Percentiles rank a stretch among this genome's conserved stretches.
phyloP scores from a whole-genome alignment of 805 yeast species.

The Myxozyma neotropica region DNA sequence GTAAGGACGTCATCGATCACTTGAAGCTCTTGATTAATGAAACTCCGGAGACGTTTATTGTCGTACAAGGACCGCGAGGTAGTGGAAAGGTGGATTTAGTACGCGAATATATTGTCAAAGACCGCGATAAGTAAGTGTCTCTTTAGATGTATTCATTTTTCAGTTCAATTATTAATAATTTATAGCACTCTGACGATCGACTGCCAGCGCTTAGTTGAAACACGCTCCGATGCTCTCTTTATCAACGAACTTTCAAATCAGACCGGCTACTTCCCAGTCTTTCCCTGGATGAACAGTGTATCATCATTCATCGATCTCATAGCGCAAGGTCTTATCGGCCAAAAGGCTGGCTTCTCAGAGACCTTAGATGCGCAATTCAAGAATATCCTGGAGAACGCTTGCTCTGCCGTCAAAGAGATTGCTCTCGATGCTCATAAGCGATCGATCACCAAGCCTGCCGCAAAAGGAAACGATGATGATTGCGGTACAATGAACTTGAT shows the following conservation, averaged over 20 bases:
- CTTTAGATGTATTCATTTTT: neutral
- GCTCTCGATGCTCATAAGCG: conserved; percentile 39
- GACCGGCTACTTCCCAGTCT: conserved; percentile 89
- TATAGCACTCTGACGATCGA: conserved; percentile 55
- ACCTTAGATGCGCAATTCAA: conserved; percentile 78
- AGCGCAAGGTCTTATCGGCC: conserved; percentile 90
- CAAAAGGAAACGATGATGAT: neutral
- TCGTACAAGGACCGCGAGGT: conserved; percentile 91
- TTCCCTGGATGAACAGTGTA: conserved; percentile 85
- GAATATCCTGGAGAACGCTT: conserved; percentile 71
- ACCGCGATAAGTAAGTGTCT: conserved; percentile 46
- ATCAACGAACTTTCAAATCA: conserved; percentile 70
- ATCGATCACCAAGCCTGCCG: neutral
- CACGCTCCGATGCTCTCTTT: conserved; percentile 72
- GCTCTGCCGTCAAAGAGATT: conserved; percentile 72
- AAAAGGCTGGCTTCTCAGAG: conserved; percentile 86
- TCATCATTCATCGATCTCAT: conserved; percentile 80
- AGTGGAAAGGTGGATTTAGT: conserved; percentile 89
- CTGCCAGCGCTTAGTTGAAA: conserved; percentile 73
- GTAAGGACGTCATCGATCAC: conserved; percentile 67
- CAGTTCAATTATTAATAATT: conserved; percentile 5
- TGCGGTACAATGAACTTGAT: neutral
- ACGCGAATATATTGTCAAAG: conserved; percentile 62
- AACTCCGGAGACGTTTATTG: conserved; percentile 85
- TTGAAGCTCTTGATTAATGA: conserved; percentile 80